These are phyloP conservation scores for Termitomyces heimii DNA, from an alignment of 768 basidiomycete species.

Conservation along the genomic window DNA sequence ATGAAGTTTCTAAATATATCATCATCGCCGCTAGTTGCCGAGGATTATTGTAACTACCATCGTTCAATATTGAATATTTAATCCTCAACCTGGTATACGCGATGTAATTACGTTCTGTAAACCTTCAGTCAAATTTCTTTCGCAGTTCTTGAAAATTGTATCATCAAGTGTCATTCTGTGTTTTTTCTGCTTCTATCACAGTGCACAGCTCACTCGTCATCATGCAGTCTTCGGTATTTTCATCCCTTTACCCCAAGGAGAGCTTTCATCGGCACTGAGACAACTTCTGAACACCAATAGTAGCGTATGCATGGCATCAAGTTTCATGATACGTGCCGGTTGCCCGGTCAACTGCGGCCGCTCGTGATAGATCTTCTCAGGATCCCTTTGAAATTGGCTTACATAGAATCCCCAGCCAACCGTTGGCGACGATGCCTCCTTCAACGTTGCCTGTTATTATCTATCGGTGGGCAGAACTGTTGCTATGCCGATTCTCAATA, in stretches of 20 bases:
- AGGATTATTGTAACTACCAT: not conserved
- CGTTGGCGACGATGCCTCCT: not conserved
- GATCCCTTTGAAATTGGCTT: not conserved
- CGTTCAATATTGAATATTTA: not conserved
- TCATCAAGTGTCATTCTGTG: too few relatives aligned
- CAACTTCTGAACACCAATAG: not conserved
- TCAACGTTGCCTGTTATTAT: constrained; percentile 28
- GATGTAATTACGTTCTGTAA: not conserved
- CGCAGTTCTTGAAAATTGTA: not conserved
- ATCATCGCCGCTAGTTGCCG: constrained; percentile 13
- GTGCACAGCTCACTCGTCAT: not conserved
- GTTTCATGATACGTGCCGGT: not conserved
- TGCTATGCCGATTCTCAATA: not conserved
- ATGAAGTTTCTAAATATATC: constrained; percentile 12
- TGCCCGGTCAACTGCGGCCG: not conserved
- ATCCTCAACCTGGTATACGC: not conserved
- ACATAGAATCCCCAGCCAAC: not conserved
- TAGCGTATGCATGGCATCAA: not conserved
- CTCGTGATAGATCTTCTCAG: not conserved
- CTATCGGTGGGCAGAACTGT: constrained; percentile 33
- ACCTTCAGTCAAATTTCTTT: not conserved
- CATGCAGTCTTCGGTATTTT: not conserved
- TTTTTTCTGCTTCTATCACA: not conserved
- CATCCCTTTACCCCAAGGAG: not conserved
- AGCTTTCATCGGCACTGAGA: not conserved